These are phyloP conservation scores for Syzygium jambos DNA, from an alignment of 345 rosid species.

Conservation along the genomic window DNA sequence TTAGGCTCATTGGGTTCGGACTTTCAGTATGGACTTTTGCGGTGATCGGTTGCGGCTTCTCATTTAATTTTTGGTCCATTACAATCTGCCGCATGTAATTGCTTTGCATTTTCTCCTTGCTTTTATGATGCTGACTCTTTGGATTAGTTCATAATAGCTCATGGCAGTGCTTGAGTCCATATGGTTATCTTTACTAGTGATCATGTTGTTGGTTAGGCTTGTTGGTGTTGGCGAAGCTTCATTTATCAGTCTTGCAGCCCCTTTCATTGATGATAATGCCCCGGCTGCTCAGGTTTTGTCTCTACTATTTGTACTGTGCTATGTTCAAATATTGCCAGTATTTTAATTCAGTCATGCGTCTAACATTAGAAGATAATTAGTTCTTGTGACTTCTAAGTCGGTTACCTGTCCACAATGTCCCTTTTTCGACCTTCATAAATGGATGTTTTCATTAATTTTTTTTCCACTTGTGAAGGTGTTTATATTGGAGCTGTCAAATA, in stretches of 20 bases:
- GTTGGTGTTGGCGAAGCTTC: constrained; percentile 99
- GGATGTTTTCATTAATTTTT: background rate
- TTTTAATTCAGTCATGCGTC: background rate
- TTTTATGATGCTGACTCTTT: background rate
- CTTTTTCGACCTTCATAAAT: background rate
- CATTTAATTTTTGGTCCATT: constrained; percentile 90
- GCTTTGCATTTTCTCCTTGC: background rate
- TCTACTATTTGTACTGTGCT: background rate
- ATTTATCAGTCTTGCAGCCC: constrained; percentile 95
- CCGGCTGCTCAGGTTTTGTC: constrained; percentile 61
- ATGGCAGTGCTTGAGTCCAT: background rate
- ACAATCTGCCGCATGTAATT: constrained; percentile 79
- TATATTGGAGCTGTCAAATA: background rate
- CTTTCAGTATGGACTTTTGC: constrained; percentile 84
- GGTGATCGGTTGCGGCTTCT: constrained; percentile 65
- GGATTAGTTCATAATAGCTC: background rate
- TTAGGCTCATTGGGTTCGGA: constrained; percentile 93
- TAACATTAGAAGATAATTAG: background rate
- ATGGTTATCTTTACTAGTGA: background rate
- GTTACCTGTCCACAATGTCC: background rate
- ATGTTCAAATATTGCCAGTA: background rate
- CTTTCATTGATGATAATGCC: constrained; percentile 94
- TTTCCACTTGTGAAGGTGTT: background rate
- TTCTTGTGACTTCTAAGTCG: background rate
- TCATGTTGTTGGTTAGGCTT: constrained; percentile 41